Evolutionary conservation across 1,284 basidiomycete genomes (phyloP).

Genomic region (Farysia itapuensis): DNA sequence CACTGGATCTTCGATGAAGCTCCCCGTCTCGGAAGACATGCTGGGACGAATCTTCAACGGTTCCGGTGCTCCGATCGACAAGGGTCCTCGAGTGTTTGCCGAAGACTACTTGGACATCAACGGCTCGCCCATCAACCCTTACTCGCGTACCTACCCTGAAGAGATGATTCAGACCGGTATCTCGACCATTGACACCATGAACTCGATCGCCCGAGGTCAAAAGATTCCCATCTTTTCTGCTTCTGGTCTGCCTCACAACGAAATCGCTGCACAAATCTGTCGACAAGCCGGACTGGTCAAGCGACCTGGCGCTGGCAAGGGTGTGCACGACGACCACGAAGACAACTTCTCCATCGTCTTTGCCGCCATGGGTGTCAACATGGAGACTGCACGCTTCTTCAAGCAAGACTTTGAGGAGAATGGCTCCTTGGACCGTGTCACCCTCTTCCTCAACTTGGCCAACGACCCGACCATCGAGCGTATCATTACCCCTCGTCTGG

Average conservation of each 20-base stretch:
- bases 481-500: constrained; percentile 98
- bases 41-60: constrained; percentile 99
- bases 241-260: constrained; percentile 97
- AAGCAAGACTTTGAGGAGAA: constrained; percentile 99
- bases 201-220: constrained; percentile 98
- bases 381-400: constrained; percentile 99
- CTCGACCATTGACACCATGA: constrained; percentile 72
- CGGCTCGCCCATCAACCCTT: constrained; percentile 99
- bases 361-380: constrained; percentile 99
- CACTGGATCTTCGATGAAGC: constrained; percentile 96
- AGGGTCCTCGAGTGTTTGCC: constrained; percentile 97
- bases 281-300: constrained; percentile 97
- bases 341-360: constrained; percentile 99
- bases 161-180: constrained; percentile 99
- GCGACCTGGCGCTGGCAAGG: constrained; percentile 65
- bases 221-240: constrained; percentile 99
- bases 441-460: constrained; percentile 96
- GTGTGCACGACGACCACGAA: constrained; percentile 97
- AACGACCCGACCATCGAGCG: constrained; percentile 99
- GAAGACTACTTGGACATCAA: constrained; percentile 99
- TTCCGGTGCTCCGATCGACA: constrained; percentile 94
- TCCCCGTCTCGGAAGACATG: constrained; percentile 99
- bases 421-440: constrained; percentile 94
- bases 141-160: constrained; percentile 98
- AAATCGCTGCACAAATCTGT: constrained; percentile 99